Conservation (phyloP, 129 eudicot species). For the Arctium minus region DNA sequence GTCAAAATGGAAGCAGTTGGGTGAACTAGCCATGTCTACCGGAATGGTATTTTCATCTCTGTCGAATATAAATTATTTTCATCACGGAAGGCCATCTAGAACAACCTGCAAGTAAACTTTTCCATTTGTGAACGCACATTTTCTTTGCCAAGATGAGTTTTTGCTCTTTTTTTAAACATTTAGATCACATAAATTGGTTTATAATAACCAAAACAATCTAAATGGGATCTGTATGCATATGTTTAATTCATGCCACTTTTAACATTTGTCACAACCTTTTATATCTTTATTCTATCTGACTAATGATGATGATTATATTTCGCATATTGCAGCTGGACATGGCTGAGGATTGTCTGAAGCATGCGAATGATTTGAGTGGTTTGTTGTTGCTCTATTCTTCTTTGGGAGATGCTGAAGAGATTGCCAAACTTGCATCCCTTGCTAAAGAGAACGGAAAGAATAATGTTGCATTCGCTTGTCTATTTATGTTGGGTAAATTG, state of each 20-base stretch:
- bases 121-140: background rate
- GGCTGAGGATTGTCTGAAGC: slow-evolving; percentile 92
- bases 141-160: background rate
- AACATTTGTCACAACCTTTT: background rate
- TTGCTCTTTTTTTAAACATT: background rate
- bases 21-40: slow-evolving; percentile 94
- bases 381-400: slow-evolving; percentile 92
- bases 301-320: background rate
- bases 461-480: slow-evolving; percentile 91
- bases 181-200: background rate
- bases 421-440: slow-evolving; percentile 67
- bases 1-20: slow-evolving; percentile 98
- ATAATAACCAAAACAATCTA: background rate
- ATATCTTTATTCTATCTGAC: background rate
- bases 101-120: background rate
- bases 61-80: background rate
- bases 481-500: slow-evolving; percentile 88
- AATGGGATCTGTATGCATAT: background rate
- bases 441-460: slow-evolving; percentile 93
- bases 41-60: slow-evolving; percentile 57
- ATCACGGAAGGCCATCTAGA: background rate
- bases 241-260: background rate
- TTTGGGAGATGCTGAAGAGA: slow-evolving; percentile 86
- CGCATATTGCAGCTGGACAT: slow-evolving; percentile 70
- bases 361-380: slow-evolving; percentile 94